These are phyloP conservation scores for Globisporangium echinulatum DNA, from an alignment of 352 stramenopile species.

Conservation along the genomic window DNA sequence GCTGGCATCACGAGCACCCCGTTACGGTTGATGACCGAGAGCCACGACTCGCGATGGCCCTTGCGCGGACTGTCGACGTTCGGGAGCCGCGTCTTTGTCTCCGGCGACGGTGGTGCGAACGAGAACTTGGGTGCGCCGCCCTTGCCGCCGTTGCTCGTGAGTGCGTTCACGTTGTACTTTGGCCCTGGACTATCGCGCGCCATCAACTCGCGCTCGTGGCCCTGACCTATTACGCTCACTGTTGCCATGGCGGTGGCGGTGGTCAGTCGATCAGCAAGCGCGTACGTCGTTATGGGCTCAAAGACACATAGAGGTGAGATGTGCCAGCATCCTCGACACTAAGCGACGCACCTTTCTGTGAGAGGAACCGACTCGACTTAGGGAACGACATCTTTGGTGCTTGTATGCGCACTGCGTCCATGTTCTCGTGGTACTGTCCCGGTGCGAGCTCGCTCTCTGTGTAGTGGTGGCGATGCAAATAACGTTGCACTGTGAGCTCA, in stretches of 20 bases:
- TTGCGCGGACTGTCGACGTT: conserved; percentile 45
- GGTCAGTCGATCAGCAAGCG: not conserved
- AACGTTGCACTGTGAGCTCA: too few species aligned
- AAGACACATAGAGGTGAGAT: not conserved
- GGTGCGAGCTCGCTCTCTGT: conserved; percentile 54
- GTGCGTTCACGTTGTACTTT: conserved; percentile 74
- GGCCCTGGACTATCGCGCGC: conserved; percentile 67
- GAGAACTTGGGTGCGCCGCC: conserved; percentile 46
- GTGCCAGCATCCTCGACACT: too few species aligned
- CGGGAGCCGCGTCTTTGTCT: conserved; percentile 45
- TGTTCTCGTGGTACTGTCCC: conserved; percentile 64
- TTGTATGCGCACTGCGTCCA: conserved; percentile 50
- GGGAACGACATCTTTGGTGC: conserved; percentile 72
- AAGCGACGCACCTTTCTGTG: conserved; percentile 54
- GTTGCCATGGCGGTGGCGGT: not conserved
- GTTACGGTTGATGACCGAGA: conserved; percentile 79
- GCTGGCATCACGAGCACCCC: conserved; percentile 69
- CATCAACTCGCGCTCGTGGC: conserved; percentile 73
- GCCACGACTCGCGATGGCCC: conserved; percentile 71
- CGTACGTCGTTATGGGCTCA: not conserved
- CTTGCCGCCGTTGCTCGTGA: conserved; percentile 50
- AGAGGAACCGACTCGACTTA: conserved; percentile 74
- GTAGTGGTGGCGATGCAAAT: not conserved
- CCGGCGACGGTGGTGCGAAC: conserved; percentile 48
- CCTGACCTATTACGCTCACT: conserved; percentile 62